Percentiles rank a stretch among this genome's conserved stretches.
Evolutionary conservation across 257 asterid species (phyloP).

Genomic region (Nicotiana benthamiana): DNA sequence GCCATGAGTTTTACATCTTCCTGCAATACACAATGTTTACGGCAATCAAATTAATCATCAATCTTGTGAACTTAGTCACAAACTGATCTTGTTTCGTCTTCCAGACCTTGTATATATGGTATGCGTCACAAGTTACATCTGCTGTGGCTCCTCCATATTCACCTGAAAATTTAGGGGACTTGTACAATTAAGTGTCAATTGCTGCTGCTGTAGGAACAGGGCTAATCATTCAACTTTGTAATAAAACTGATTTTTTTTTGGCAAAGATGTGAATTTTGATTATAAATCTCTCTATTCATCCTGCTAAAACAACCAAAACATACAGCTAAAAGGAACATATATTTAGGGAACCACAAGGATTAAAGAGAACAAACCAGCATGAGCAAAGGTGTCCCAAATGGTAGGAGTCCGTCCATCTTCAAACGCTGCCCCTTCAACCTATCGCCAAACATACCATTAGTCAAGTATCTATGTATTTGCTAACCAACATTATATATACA

Average conservation of each 20-base stretch:
- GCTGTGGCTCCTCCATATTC: constrained; percentile 12
- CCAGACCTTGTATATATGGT: constrained; percentile 27
- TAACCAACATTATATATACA: neutral
- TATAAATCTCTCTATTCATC: neutral
- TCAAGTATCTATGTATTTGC: neutral
- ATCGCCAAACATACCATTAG: neutral
- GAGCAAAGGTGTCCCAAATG: constrained; percentile 43
- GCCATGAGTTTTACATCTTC: constrained; percentile 23
- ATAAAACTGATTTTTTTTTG: neutral
- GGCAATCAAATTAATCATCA: neutral
- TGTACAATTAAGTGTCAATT: neutral
- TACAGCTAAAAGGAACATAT: neutral
- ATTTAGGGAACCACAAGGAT: neutral
- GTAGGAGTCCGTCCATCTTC: constrained; percentile 8
- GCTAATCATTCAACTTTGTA: neutral
- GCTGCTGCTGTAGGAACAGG: neutral
- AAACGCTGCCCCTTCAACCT: no score
- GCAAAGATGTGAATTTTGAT: neutral
- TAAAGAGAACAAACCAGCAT: constrained; percentile 21
- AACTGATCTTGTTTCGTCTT: neutral
- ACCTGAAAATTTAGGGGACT: neutral
- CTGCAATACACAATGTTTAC: neutral
- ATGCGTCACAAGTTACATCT: constrained; percentile 25
- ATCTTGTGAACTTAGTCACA: neutral
- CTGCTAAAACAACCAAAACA: neutral